Conservation (phyloP, 116 monocot genomes). For the Dioscorea cayenensis region DNA sequence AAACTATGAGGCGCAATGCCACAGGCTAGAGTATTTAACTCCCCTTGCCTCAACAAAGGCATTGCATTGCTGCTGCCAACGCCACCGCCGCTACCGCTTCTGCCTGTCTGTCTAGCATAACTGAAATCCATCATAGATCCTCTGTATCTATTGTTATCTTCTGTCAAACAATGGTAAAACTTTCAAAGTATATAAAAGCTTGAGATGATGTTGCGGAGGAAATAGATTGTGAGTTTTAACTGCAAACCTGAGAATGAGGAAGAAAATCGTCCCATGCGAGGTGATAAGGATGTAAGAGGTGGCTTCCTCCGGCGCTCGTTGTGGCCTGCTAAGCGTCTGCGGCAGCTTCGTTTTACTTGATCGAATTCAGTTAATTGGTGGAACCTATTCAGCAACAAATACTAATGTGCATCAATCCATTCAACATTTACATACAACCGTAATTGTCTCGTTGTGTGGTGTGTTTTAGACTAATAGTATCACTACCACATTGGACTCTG, state of each 20-base stretch:
- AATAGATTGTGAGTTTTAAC: not conserved
- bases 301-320: slow-evolving; percentile 28
- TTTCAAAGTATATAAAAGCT: too few species aligned
- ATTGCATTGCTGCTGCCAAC: too few species aligned
- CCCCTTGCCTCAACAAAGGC: slow-evolving; percentile 9
- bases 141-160: slow-evolving; percentile 26
- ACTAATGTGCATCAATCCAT: not conserved
- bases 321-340: slow-evolving; percentile 26
- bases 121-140: slow-evolving; percentile 47
- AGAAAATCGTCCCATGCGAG: slow-evolving; percentile 11
- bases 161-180: slow-evolving; percentile 6
- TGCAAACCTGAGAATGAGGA: slow-evolving; percentile 17
- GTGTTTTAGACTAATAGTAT: too few species aligned
- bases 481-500: too few species aligned
- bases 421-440: not conserved
- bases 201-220: not conserved
- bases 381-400: slow-evolving; percentile 9
- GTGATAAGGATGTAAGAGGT: slow-evolving; percentile 13
- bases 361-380: slow-evolving; percentile 24
- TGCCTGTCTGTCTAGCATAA: slow-evolving; percentile 18
- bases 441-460: too few species aligned
- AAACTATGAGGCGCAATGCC: not conserved
- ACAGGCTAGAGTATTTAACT: not conserved
- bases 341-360: slow-evolving; percentile 27
- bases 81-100: slow-evolving; percentile 4